Evolutionary conservation across 2,329 filamentous ascomycete genomes (phyloP).

Genomic region (Erysiphe pisi): DNA sequence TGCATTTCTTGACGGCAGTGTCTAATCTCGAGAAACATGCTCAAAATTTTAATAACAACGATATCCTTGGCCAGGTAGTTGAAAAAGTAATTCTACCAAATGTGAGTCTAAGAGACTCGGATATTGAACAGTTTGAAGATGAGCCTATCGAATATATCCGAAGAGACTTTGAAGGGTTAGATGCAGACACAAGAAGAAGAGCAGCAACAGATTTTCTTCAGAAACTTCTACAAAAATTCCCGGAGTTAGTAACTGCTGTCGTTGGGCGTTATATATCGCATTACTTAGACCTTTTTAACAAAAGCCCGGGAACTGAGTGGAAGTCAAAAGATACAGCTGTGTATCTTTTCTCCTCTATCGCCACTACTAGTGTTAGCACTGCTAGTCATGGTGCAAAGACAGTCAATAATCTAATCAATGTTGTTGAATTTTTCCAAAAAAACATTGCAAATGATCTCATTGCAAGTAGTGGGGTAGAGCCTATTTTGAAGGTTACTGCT

Average conservation of each 20-base stretch:
- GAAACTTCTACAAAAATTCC: slow-evolving; percentile 80
- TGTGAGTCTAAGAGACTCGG: slow-evolving; percentile 78
- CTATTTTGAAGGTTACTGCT: slow-evolving; percentile 89
- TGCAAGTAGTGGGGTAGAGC: slow-evolving; percentile 55
- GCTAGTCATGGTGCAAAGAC: slow-evolving; percentile 81
- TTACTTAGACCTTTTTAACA: slow-evolving; percentile 65
- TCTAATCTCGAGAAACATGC: slow-evolving; percentile 69
- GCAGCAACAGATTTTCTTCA: slow-evolving; percentile 92
- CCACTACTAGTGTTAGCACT: slow-evolving; percentile 80
- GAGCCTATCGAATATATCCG: slow-evolving; percentile 98
- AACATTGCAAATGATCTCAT: slow-evolving; percentile 84
- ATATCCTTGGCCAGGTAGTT: slow-evolving; percentile 72
- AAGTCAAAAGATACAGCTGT: slow-evolving; percentile 98
- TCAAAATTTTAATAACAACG: slow-evolving; percentile 70
- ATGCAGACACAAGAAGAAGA: slow-evolving; percentile 82
- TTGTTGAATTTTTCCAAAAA: slow-evolving; percentile 90
- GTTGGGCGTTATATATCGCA: slow-evolving; percentile 78
- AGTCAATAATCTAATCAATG: slow-evolving; percentile 75
- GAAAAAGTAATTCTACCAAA: slow-evolving; percentile 96
- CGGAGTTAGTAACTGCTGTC: slow-evolving; percentile 72
- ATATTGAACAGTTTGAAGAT: slow-evolving; percentile 93
- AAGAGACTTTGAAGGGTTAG: slow-evolving; percentile 86
- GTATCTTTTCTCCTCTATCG: slow-evolving; percentile 88
- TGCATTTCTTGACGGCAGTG: slow-evolving; percentile 89
- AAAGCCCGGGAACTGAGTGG: slow-evolving; percentile 63